phyloP scores from a whole-genome alignment of 2,329 filamentous ascomycete species.

The Cercospora zeae-maydis region DNA sequence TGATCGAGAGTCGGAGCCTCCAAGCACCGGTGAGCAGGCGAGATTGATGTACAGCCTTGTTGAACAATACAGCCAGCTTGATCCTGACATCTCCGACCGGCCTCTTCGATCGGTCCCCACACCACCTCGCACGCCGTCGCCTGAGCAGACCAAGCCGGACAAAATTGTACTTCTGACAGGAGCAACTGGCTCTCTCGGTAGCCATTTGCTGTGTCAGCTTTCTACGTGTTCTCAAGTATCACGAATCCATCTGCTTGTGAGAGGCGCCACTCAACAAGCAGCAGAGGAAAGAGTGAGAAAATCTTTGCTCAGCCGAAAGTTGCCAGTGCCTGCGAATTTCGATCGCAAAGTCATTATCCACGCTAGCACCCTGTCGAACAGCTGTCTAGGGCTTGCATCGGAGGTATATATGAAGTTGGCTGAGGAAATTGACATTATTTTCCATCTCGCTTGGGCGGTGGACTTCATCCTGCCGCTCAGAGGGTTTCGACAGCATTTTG shows the following conservation, averaged over 20 bases:
- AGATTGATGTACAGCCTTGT: slow-evolving; percentile 47
- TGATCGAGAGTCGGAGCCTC: slow-evolving; percentile 31
- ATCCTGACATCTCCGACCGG: slow-evolving; percentile 24
- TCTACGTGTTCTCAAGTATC: slow-evolving; percentile 38
- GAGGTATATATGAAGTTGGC: slow-evolving; percentile 44
- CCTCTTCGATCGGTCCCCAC: slow-evolving; percentile 25
- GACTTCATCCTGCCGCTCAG: slow-evolving; percentile 59
- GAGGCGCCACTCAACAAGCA: slow-evolving; percentile 44
- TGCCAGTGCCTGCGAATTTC: slow-evolving; percentile 29
- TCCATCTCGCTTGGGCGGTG: slow-evolving; percentile 64
- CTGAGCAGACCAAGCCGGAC: slow-evolving; percentile 6
- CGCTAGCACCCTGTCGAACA: slow-evolving; percentile 50
- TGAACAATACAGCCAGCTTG: slow-evolving; percentile 42
- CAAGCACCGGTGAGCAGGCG: slow-evolving; percentile 37
- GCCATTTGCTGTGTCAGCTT: slow-evolving; percentile 50
- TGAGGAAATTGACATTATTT: slow-evolving; percentile 48
- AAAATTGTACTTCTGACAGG: slow-evolving; percentile 45
- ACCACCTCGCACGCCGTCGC: slow-evolving; percentile 13
- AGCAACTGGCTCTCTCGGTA: slow-evolving; percentile 51
- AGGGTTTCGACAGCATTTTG: slow-evolving; percentile 54
- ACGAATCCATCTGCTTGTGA: slow-evolving; percentile 56
- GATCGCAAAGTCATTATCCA: slow-evolving; percentile 44
- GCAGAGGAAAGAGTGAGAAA: slow-evolving; percentile 46
- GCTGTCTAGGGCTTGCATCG: slow-evolving; percentile 48
- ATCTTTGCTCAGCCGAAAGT: slow-evolving; percentile 41